These are phyloP conservation scores for Agaricus blazei DNA, from an alignment of 768 basidiomycete genomes.

Conservation along the genomic window DNA sequence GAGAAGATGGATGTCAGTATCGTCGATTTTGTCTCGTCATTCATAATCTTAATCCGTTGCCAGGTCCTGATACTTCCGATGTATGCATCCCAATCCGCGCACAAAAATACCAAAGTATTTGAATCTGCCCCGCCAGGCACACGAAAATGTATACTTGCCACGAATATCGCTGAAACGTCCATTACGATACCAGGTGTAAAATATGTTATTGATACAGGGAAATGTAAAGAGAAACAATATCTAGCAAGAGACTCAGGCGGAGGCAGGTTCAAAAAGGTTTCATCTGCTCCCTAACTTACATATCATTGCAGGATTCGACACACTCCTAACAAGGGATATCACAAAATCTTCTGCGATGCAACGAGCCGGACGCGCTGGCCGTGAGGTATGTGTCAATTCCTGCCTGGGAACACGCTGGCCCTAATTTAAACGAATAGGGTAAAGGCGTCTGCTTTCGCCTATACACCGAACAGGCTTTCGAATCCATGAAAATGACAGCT, in stretches of 20 bases:
- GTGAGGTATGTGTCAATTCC: slow-evolving; percentile 52
- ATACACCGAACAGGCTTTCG: slow-evolving; percentile 82
- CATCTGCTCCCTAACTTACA: background rate
- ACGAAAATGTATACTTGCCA: slow-evolving; percentile 91
- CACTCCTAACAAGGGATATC: slow-evolving; percentile 75
- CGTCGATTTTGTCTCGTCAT: background rate
- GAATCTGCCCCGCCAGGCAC: slow-evolving; percentile 53
- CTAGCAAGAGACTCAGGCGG: slow-evolving; percentile 65
- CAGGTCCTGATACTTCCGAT: slow-evolving; percentile 77
- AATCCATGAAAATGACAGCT: slow-evolving; percentile 54
- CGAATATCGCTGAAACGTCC: slow-evolving; percentile 97
- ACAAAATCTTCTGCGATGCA: slow-evolving; percentile 90
- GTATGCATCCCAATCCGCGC: slow-evolving; percentile 80
- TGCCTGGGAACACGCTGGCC: background rate
- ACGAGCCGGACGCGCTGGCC: slow-evolving; percentile 93
- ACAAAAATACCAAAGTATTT: slow-evolving; percentile 79
- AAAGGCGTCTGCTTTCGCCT: slow-evolving; percentile 86
- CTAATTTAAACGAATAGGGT: slow-evolving; percentile 39
- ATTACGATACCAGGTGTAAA: slow-evolving; percentile 96
- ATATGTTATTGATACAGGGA: slow-evolving; percentile 94
- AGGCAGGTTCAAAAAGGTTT: slow-evolving; percentile 31
- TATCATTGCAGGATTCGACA: slow-evolving; percentile 71
- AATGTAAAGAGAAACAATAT: slow-evolving; percentile 92
- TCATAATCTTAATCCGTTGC: slow-evolving; percentile 1
- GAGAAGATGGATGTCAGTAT: slow-evolving; percentile 43